Base-by-base conservation (phyloP, 2,329 filamentous ascomycete genomes). In the Exophiala aquamarina region DNA sequence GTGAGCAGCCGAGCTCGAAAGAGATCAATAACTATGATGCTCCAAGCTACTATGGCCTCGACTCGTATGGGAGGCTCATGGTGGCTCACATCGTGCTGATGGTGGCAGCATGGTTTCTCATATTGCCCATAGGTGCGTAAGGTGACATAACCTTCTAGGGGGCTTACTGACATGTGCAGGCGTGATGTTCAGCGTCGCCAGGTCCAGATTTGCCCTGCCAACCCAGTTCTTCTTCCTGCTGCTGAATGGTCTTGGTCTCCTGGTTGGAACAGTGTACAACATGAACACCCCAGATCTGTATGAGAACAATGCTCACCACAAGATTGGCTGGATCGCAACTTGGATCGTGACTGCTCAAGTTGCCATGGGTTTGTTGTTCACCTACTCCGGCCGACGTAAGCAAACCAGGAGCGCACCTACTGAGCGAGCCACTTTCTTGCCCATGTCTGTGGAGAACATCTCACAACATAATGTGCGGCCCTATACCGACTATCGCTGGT, bases 261-360 rank as follows among this genome's bases (percentile, higher is more conserved):
- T 88, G 11, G 64, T 87, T 19, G 82, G 80, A 6, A 76, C 80
- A 40, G 71, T 89, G 26, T 95, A 95, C 73, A 89, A 93, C 64
- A 76, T 79, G 48, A 82, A 79, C 54, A 95, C 89, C 0, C 89
- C 90, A 1, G 88, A 95, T 62, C 72, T 96, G 17, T 96, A 95
- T 64, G 83, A 83, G 23, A 84, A 87, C 63, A 95, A 95, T 63
- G 81, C 86, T n/a, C 91, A 96, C 66, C 84, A 90, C 71, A 90
- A 87, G 66, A 77, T 92, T 34, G 90, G 90, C 44, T 97, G 92
- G 92, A 75, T 88, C 33, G 77, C 86, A 21, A 92, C 86, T 3
- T 86, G 81, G 74, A 73, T 91, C 3, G 75, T 87, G 9, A 76
- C 75, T 42, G 82, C 78, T 0, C 92, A 95, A 70, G 76, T 86